Evolutionary conservation across 345 rosid species (phyloP).

Genomic region (Draba incana): DNA sequence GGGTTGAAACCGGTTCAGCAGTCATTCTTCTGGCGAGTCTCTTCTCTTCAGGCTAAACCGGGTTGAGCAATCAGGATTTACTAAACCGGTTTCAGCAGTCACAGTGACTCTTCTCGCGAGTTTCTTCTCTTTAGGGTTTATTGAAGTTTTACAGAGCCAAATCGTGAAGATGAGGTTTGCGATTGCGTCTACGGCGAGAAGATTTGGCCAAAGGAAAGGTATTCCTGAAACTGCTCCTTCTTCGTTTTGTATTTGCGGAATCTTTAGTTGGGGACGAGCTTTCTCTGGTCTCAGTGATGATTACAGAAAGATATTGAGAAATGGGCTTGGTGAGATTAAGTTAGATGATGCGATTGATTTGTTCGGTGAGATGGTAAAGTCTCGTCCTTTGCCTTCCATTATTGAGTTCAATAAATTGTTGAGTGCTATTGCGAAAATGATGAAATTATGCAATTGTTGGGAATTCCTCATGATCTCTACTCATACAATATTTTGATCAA

Average conservation of each 20-base stretch:
- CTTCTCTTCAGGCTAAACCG: too few relatives aligned
- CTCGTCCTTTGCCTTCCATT: not conserved
- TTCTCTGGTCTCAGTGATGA: not conserved
- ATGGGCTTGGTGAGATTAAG: not conserved
- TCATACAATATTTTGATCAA: not conserved
- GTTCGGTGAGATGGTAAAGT: not conserved
- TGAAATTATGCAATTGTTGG: not conserved
- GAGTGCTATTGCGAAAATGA: not conserved
- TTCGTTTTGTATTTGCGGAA: not conserved
- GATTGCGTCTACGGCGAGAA: too few relatives aligned
- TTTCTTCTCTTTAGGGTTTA: too few relatives aligned
- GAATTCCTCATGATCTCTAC: not conserved
- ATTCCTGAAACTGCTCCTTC: not conserved
- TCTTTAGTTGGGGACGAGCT: not conserved
- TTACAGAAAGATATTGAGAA: not conserved
- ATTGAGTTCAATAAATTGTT: not conserved
- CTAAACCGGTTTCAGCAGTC: too few relatives aligned
- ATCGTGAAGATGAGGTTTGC: too few relatives aligned
- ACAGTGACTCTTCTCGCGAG: too few relatives aligned
- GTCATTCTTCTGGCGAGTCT: too few relatives aligned
- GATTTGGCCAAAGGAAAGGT: too few relatives aligned
- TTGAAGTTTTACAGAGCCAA: too few relatives aligned
- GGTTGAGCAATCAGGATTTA: too few relatives aligned
- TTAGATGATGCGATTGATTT: not conserved
- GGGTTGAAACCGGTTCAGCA: too few relatives aligned